A percentile compares a stretch with the other conserved stretches of the same genome.
These are phyloP conservation scores for Magnusiomyces clavatus DNA, from an alignment of 1,139 yeast genomes.

Conservation along the genomic window DNA sequence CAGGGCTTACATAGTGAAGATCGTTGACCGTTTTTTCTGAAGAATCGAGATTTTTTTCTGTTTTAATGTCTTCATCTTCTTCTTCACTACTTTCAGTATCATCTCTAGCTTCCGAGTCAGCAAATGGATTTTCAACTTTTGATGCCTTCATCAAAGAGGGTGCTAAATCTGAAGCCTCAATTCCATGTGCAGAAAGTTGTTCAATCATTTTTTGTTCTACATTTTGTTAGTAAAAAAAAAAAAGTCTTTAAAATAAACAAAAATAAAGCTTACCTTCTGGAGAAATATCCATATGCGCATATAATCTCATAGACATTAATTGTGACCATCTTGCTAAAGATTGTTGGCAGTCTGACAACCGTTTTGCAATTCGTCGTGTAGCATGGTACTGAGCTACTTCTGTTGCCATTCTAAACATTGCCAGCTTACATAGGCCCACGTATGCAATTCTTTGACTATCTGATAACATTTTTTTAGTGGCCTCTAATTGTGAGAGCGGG, in stretches of 20 bases:
- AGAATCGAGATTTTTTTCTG: background rate
- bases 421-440: constrained; percentile 72
- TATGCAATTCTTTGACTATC: constrained; percentile 90
- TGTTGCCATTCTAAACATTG: constrained; percentile 75
- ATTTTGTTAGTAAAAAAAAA: constrained; percentile 2
- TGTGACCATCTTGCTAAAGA: constrained; percentile 83
- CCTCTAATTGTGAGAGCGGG: constrained; percentile 58
- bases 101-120: background rate
- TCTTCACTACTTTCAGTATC: background rate
- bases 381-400: constrained; percentile 56
- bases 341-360: constrained; percentile 63
- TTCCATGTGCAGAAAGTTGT: constrained; percentile 74
- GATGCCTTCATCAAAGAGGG: constrained; percentile 36
- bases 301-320: constrained; percentile 60
- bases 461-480: constrained; percentile 73
- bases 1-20: constrained; percentile 28
- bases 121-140: constrained; percentile 26
- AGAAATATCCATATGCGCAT: constrained; percentile 69
- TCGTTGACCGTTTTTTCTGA: constrained; percentile 13
- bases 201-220: constrained; percentile 81
- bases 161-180: constrained; percentile 63
- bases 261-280: constrained; percentile 35
- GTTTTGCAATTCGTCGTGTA: constrained; percentile 40
- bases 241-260: background rate
- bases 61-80: background rate